Percentiles rank a stretch among this genome's conserved stretches.
Conservation (phyloP, 208 protist species). For the Naegleria gruberi region DNA sequence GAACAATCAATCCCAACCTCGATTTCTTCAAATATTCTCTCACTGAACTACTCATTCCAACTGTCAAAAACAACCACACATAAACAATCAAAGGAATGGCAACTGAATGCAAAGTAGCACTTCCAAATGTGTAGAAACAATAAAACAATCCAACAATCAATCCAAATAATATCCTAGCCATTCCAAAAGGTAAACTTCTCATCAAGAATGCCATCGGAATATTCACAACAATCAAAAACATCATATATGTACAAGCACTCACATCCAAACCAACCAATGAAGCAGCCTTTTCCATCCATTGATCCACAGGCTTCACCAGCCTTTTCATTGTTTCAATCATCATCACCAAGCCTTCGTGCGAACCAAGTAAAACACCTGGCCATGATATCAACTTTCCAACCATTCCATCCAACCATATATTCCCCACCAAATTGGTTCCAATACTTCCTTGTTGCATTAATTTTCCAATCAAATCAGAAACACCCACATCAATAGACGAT, state of each 20-base stretch:
- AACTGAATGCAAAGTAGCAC: not conserved
- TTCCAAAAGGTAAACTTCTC: not conserved
- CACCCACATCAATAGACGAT: no score
- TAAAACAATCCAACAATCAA: not conserved
- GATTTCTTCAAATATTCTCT: not conserved
- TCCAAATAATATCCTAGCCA: not conserved
- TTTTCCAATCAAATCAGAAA: no score
- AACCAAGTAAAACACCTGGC: no score
- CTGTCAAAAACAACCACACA: not conserved
- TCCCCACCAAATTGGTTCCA: no score
- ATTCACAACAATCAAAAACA: not conserved
- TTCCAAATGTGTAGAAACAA: not conserved
- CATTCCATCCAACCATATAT: no score
- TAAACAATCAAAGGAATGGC: not conserved
- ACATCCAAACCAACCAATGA: not conserved
- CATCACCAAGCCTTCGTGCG: no score
- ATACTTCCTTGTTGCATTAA: no score
- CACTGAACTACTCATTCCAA: not conserved
- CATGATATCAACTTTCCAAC: no score
- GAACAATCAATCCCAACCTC: not conserved
- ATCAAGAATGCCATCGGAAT: not conserved
- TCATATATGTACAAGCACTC: not conserved
- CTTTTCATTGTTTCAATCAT: no score
- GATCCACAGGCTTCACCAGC: no score
- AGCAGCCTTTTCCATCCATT: no score